Evolutionary conservation across 805 yeast species (phyloP).

Genomic region (Starmerella stigmatis): DNA sequence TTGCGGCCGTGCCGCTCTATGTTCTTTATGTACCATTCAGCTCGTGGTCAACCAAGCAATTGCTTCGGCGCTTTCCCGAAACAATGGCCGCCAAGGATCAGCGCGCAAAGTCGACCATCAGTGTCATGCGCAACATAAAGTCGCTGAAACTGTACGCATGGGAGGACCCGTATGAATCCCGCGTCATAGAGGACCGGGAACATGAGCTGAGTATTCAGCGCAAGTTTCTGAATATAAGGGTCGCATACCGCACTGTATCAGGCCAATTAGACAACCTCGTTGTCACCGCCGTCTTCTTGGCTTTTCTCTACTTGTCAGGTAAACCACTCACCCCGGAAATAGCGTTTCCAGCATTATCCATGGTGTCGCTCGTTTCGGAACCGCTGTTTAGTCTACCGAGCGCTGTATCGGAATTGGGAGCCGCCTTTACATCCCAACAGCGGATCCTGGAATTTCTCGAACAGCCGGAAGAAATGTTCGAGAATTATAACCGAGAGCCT

Average conservation of each 20-base stretch:
- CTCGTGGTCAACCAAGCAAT: conserved; percentile 47
- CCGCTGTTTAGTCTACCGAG: conserved; percentile 20
- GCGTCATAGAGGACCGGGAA: conserved; percentile 58
- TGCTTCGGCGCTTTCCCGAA: conserved; percentile 54
- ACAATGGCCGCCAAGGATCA: conserved; percentile 57
- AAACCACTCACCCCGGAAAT: conserved; percentile 74
- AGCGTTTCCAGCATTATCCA: conserved; percentile 53
- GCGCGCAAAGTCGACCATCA: conserved; percentile 76
- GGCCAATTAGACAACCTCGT: conserved; percentile 70
- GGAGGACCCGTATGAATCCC: conserved; percentile 76
- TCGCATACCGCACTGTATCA: conserved; percentile 34
- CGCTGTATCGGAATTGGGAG: conserved; percentile 14
- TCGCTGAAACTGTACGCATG: conserved; percentile 89
- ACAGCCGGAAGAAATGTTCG: conserved; percentile 15
- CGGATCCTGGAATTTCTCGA: conserved; percentile 20
- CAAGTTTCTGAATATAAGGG: conserved; percentile 48
- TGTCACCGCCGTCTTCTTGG: conserved; percentile 74
- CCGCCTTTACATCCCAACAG: conserved; percentile 16
- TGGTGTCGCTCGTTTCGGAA: conserved; percentile 48
- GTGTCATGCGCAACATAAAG: conserved; percentile 77
- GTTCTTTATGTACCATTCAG: conserved; percentile 67
- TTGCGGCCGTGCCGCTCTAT: conserved; percentile 76
- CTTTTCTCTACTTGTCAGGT: conserved; percentile 51
- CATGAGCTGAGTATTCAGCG: conserved; percentile 67
- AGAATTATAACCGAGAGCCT: conserved; percentile 9